Conservation (phyloP, 805 yeast genomes). For the Ogataea degrootiae region DNA sequence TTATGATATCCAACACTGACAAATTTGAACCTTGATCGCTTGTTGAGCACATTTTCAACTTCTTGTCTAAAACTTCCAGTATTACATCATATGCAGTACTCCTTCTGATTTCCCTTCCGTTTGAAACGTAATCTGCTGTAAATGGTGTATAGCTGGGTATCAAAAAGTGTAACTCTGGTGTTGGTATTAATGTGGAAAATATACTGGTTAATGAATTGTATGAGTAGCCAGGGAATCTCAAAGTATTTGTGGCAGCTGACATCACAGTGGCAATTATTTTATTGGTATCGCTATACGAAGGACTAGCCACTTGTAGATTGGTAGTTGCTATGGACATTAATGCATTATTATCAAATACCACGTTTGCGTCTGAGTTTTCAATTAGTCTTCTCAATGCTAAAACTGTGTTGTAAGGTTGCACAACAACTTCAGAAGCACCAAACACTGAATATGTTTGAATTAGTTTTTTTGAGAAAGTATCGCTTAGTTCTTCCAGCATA, state of each 20-base stretch:
- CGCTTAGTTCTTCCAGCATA: conserved; percentile 71
- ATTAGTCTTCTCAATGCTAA: conserved; percentile 77
- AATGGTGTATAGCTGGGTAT: conserved; percentile 76
- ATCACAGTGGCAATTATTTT: conserved; percentile 80
- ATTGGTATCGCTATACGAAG: conserved; percentile 76
- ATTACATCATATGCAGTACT: conserved; percentile 82
- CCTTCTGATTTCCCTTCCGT: conserved; percentile 52
- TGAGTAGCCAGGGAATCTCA: conserved; percentile 89
- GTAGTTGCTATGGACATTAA: conserved; percentile 65
- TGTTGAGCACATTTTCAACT: conserved; percentile 61
- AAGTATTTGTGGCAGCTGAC: conserved; percentile 79
- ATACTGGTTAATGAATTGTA: conserved; percentile 82
- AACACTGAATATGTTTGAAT: conserved; percentile 84
- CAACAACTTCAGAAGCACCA: conserved; percentile 92
- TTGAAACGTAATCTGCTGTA: conserved; percentile 59
- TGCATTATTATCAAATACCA: conserved; percentile 91
- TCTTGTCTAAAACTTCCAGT: conserved; percentile 74
- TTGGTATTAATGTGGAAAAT: conserved; percentile 76
- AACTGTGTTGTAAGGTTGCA: conserved; percentile 91
- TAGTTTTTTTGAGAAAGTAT: conserved; percentile 77
- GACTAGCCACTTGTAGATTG: conserved; percentile 50
- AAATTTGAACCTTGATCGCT: conserved; percentile 47
- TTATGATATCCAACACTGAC: conserved; percentile 65
- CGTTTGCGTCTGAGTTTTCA: conserved; percentile 78
- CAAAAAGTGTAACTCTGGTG: conserved; percentile 75